Base-by-base conservation (phyloP, 2,329 filamentous ascomycete genomes). In the Fusarium stilboides region DNA sequence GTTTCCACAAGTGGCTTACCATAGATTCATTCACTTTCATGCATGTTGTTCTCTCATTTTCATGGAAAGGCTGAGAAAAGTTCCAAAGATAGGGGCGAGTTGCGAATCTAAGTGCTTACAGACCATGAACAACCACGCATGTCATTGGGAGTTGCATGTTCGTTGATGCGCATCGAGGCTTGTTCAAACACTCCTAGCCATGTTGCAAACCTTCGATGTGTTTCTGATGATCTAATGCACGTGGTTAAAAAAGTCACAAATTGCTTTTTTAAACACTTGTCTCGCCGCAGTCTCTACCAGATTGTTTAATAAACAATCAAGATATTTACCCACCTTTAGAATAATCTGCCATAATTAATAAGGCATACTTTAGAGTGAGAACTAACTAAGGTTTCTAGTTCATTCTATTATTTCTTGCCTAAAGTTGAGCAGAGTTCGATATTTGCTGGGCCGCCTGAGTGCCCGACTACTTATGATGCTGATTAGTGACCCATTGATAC, bases 231-330 rank as follows among this genome's bases (percentile, higher is more conserved):
- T n/a, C 28, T 36, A 40, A 46, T 58, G 44, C 34, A 8, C 33
- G 42, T 49, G 34, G 47, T 12, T 22, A 31, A 15, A 20, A 15
- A 47, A 17, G 47, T 42, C 43, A 50, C 17, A 47, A 45, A 50
- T 68, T 69, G 51, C 65, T 68, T 72, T 65, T 70, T 34, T 13
- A 13, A 12, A 31, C 28, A 31, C 28, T 31, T 31, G 34, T 36
- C 34, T n/a, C 34, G 6, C 5, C 10, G 10, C 3, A 13, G 28
- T 24, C 22, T 24, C 3, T 24, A 24, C 22, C 22, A 24, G 22
- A 24, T 24, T 24, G 4, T 24, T 24, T 7, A 24, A 24, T 24
- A 24, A 24, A 24, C 22, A 24, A 5, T 7, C 22, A 7, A 24
- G 22, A 24, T 24, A 24, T 24, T 24, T 24, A 24, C 22, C 22